Percentiles rank a stretch among this genome's conserved stretches.
Conservation (phyloP, 2,329 filamentous ascomycete species). For the Sarocladium kiliense region DNA sequence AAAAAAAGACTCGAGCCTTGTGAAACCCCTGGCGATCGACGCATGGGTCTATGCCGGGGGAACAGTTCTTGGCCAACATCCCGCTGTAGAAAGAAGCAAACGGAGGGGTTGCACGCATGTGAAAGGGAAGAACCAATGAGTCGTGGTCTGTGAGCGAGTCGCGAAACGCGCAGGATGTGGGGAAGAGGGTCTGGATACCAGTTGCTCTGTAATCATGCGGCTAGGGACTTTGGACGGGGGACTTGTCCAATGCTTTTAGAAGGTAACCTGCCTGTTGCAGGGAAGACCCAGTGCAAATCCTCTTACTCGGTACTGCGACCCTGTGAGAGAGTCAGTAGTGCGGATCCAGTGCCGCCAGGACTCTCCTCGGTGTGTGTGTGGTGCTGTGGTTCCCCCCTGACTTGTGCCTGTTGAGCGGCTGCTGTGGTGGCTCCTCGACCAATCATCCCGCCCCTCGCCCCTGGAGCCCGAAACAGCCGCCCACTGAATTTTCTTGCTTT, state of each 20-base stretch:
- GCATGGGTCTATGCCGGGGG: constrained; percentile 1
- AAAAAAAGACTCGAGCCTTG: no score
- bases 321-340: no score
- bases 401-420: not conserved
- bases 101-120: not conserved
- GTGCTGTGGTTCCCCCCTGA: no score
- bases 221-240: not conserved
- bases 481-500: not conserved
- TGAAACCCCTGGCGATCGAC: constrained; percentile 3
- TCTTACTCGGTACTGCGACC: not conserved
- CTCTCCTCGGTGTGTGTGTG: no score
- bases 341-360: no score
- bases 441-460: not conserved
- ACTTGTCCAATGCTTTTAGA: no score
- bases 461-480: constrained; percentile 1
- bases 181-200: not conserved
- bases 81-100: not conserved
- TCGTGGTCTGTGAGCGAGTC: constrained; percentile 7
- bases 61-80: no score
- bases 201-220: no score
- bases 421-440: not conserved
- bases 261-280: constrained; percentile 4
- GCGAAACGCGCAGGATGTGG: constrained; percentile 3
- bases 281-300: not conserved
- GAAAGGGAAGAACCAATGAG: not conserved